Evolutionary conservation across 176 grass and related monocot genomes (phyloP), one percentile per base, ranked within the genome.

Genomic region (Carex cristatella): DNA sequence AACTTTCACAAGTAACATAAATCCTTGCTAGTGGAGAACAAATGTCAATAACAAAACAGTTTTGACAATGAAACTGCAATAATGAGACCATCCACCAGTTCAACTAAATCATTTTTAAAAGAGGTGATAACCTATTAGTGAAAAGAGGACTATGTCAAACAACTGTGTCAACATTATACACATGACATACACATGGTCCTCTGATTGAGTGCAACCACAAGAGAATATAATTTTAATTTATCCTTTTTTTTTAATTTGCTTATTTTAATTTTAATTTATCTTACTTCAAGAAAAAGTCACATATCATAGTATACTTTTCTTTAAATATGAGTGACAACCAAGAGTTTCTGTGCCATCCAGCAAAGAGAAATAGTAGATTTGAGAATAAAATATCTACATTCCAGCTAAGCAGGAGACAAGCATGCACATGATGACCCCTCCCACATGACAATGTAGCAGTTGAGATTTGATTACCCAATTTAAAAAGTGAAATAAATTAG

Each of bases 401-500:
- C 46, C 49, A 76, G 49, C 72, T 76, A 32, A 55, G 69, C 40
- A 72, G 60, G 32, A 54, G 38, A 81, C 58, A 61, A 64, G 30
- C 58, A 83, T 67, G 80, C 14, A 31, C 80, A 83, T 53, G 35
- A 33, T 83, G 80, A 31, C 40, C 80, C 38, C 80, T 46, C 62
- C 69, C 81, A 83, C 61, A 83, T 83, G 81, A 10, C 53, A 53
- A 58, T 48, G 60, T 65, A 58, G 37, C 12, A 82, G 61, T 82
- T 64, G 60, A 82, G 18, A 82, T 65, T 65, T 51, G 18, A 27
- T 19, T 27, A 44, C 37, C 57, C 35, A 63, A 40, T 63, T 80
- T 81, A 64, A 81, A 37, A 63, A 31, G 31, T 19, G 63, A 68
- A 58, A 49, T 33, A 51, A 68, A 28, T 55, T 1, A 19, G 19